Evolutionary conservation across 805 yeast species (phyloP).

Genomic region (Candida sithepensis): DNA sequence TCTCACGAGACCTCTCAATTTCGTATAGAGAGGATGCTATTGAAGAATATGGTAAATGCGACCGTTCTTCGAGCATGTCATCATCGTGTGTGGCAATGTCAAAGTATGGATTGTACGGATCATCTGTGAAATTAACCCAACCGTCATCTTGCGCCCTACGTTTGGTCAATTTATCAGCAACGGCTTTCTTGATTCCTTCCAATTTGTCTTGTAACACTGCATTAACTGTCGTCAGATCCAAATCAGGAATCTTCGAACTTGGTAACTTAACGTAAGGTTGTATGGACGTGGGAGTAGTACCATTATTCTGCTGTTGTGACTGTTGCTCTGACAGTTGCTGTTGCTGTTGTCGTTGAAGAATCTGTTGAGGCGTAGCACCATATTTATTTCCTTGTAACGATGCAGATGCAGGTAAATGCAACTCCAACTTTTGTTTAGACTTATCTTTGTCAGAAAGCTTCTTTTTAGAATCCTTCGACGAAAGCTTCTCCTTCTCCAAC

Average conservation of each 20-base stretch:
- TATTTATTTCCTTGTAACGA: constrained; percentile 1
- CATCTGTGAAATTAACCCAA: constrained; percentile 83
- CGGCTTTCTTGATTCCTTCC: constrained; percentile 75
- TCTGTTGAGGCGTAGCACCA: constrained; percentile 2
- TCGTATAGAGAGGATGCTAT: constrained; percentile 67
- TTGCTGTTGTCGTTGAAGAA: constrained; percentile 5
- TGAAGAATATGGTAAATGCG: constrained; percentile 77
- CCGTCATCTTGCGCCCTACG: constrained; percentile 67
- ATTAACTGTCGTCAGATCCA: constrained; percentile 82
- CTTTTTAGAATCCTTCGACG: constrained; percentile 18
- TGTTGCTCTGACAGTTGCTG: constrained; percentile 25
- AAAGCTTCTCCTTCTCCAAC: constrained; percentile 15
- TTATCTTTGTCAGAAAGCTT: constrained; percentile 20
- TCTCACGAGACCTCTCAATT: constrained; percentile 56
- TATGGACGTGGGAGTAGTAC: constrained; percentile 34
- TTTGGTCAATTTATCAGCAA: constrained; percentile 74
- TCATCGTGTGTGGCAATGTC: constrained; percentile 56
- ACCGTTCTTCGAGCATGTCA: constrained; percentile 42
- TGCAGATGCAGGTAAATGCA: constrained; percentile 1
- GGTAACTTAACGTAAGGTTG: constrained; percentile 87
- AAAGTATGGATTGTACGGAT: constrained; percentile 77
- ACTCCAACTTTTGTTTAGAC: neutral
- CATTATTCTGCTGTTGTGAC: constrained; percentile 11
- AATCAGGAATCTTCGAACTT: constrained; percentile 88
- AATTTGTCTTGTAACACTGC: constrained; percentile 71